Evolutionary conservation across 2,329 filamentous ascomycete genomes (phyloP).

Genomic region (Phialemoniopsis sp.): DNA sequence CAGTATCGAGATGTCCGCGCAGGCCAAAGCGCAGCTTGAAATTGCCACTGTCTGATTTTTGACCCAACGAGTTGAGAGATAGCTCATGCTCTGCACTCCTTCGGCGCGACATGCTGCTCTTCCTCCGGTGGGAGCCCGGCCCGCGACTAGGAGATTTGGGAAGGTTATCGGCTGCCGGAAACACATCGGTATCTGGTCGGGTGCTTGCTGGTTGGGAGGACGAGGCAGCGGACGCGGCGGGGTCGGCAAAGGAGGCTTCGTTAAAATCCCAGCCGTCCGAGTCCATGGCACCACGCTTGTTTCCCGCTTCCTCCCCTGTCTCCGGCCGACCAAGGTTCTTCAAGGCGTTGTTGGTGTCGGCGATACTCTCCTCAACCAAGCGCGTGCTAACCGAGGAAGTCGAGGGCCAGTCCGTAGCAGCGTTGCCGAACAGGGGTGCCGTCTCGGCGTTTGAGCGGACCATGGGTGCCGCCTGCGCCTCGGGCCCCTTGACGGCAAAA

Average conservation of each 20-base stretch:
- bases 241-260: constrained; percentile 64
- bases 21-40: constrained; percentile 94
- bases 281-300: constrained; percentile 47
- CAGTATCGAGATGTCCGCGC: constrained; percentile 87
- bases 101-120: constrained; percentile 72
- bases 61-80: constrained; percentile 39
- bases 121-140: constrained; percentile 68
- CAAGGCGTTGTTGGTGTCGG: constrained; percentile 29
- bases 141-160: constrained; percentile 76
- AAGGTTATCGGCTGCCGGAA: constrained; percentile 75
- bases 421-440: constrained; percentile 27
- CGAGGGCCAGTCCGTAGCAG: constrained; percentile 24
- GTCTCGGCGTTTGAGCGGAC: constrained; percentile 46
- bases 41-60: constrained; percentile 66
- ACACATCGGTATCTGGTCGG: constrained; percentile 83
- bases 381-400: constrained; percentile 15
- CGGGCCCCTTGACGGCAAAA: constrained; percentile 25
- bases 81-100: constrained; percentile 66
- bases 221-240: constrained; percentile 27
- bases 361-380: constrained; percentile 11
- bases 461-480: constrained; percentile 44
- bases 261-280: constrained; percentile 91
- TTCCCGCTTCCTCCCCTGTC: constrained; percentile 34
- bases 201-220: constrained; percentile 35
- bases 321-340: constrained; percentile 33